Evolutionary conservation across 805 yeast genomes (phyloP).

Genomic region (Candida methanosorbosa): DNA sequence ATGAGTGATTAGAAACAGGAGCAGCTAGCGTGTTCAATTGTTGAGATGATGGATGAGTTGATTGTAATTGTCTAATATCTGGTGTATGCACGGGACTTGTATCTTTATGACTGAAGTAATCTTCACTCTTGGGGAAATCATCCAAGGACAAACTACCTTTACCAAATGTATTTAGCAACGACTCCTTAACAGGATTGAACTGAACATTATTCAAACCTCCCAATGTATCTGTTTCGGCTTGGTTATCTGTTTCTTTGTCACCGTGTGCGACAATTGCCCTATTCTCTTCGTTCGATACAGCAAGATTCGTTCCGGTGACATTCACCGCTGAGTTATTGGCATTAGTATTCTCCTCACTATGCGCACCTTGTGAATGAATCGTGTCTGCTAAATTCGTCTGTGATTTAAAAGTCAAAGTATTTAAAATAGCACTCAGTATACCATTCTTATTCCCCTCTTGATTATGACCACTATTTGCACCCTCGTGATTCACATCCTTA

Average conservation of each 20-base stretch:
- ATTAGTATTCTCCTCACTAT: too few relatives aligned
- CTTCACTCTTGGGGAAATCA: conserved; percentile 19
- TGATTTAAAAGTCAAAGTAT: conserved; percentile 19
- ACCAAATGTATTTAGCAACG: conserved; percentile 40
- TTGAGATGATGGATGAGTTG: neutral
- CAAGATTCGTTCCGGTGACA: too few relatives aligned
- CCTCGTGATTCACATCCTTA: too few relatives aligned
- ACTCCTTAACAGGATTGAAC: conserved; percentile 38
- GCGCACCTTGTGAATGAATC: too few relatives aligned
- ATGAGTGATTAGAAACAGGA: neutral
- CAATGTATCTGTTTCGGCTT: too few relatives aligned
- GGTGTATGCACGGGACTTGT: neutral
- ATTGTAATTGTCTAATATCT: neutral
- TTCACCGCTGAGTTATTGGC: too few relatives aligned
- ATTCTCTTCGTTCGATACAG: too few relatives aligned
- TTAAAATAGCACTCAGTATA: conserved; percentile 17
- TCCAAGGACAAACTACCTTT: conserved; percentile 35
- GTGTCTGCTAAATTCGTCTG: conserved; percentile 12
- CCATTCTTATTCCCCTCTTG: too few relatives aligned
- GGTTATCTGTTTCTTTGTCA: too few relatives aligned
- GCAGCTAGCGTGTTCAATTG: neutral
- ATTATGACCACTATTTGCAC: too few relatives aligned
- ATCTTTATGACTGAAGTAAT: too few relatives aligned
- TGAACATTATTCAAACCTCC: conserved; percentile 34
- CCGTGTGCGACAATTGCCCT: too few relatives aligned